Conservation (phyloP, 2,329 filamentous ascomycete species). For the Clonostachys rhizophaga region DNA sequence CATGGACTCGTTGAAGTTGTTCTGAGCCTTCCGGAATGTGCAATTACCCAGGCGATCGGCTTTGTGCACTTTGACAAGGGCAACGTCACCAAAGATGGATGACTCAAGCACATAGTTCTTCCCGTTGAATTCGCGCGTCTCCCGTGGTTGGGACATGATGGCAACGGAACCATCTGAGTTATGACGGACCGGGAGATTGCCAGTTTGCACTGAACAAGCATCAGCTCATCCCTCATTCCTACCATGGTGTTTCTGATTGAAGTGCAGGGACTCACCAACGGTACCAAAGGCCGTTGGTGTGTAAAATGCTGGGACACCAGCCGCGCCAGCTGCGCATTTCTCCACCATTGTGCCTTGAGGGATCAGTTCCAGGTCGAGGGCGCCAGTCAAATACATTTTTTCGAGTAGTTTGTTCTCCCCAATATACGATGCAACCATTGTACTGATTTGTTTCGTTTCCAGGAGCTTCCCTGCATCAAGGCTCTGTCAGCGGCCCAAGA, state of each 20-base stretch:
- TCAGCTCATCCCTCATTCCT: too few species aligned
- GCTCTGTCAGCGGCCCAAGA: too few species aligned
- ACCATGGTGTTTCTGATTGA: constrained; percentile 45
- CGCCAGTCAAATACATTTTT: constrained; percentile 68
- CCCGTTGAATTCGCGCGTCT: constrained; percentile 61
- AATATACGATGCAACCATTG: constrained; percentile 71
- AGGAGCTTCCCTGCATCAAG: too few species aligned
- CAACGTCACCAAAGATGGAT: constrained; percentile 70
- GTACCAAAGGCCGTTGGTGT: constrained; percentile 58
- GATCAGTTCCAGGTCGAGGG: constrained; percentile 71
- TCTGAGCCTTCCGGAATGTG: constrained; percentile 56
- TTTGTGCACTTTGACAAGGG: constrained; percentile 73
- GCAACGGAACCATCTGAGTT: too few species aligned
- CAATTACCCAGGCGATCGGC: constrained; percentile 75
- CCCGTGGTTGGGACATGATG: constrained; percentile 55
- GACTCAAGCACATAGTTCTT: constrained; percentile 74
- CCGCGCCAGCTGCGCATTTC: constrained; percentile 66
- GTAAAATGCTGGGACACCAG: constrained; percentile 77
- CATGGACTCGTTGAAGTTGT: constrained; percentile 36
- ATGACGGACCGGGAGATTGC: constrained; percentile 57
- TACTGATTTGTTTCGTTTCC: constrained; percentile 62
- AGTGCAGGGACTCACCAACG: too few species aligned
- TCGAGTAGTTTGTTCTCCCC: constrained; percentile 75
- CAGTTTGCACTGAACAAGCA: constrained; percentile 44
- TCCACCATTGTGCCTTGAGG: constrained; percentile 73